Conservation (phyloP, 2,329 filamentous ascomycete species). For the Elsinoe fawcettii region DNA sequence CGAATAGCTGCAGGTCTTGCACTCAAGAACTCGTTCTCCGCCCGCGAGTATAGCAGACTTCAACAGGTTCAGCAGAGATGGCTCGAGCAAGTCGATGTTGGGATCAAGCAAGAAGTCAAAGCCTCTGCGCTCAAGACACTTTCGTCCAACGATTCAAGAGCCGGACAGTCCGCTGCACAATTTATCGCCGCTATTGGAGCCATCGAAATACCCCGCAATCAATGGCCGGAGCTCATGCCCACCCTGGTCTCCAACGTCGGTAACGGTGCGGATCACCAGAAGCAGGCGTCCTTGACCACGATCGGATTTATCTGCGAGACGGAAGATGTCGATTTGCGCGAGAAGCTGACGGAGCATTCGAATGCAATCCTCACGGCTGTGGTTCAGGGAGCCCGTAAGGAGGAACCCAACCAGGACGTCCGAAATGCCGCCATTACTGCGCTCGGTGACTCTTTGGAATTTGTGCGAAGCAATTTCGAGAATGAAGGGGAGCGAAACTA, state of each 20-base stretch:
- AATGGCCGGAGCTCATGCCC: constrained; percentile 90
- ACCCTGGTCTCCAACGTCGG: constrained; percentile 88
- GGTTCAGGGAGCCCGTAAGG: constrained; percentile 92
- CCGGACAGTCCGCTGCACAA: constrained; percentile 83
- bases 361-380: constrained; percentile 97
- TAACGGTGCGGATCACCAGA: constrained; percentile 75
- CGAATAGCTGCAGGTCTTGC: constrained; percentile 92
- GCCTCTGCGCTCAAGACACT: constrained; percentile 83
- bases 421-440: constrained; percentile 88
- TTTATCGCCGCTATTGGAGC: constrained; percentile 91
- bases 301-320: constrained; percentile 98
- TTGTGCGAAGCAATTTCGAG: constrained; percentile 97
- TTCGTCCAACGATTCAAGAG: constrained; percentile 67
- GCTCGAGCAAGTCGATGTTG: constrained; percentile 71
- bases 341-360: constrained; percentile 75
- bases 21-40: constrained; percentile 95
- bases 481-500: constrained; percentile 99
- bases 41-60: constrained; percentile 79
- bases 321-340: constrained; percentile 77
- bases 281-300: constrained; percentile 89
- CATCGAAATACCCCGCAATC: constrained; percentile 85
- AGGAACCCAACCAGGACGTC: constrained; percentile 86
- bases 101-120: constrained; percentile 84
- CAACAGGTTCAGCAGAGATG: constrained; percentile 90
- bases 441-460: constrained; percentile 92